Percentiles rank a stretch among this genome's conserved stretches.
Conservation (phyloP, 2,329 filamentous ascomycete genomes). For the Monilinia laxa region DNA sequence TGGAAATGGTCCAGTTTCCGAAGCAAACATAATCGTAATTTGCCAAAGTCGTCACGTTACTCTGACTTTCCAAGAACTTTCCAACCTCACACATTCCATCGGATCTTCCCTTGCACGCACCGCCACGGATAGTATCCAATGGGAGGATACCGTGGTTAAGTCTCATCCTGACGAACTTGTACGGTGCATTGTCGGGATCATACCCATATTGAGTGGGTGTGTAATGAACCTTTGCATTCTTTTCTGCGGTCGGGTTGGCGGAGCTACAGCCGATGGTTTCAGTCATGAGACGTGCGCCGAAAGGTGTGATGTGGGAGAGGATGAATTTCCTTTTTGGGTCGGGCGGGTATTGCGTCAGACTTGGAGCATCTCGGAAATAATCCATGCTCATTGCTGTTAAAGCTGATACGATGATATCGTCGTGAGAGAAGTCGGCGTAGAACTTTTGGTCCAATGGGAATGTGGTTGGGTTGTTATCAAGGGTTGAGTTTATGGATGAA, state of each 20-base stretch:
- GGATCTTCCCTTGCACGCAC: slow-evolving; percentile 44
- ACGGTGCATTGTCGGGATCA: slow-evolving; percentile 42
- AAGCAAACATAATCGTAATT: slow-evolving; percentile 25
- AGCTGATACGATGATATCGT: slow-evolving; percentile 77
- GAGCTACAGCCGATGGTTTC: slow-evolving; percentile 54
- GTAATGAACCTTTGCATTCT: slow-evolving; percentile 45
- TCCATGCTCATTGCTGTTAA: slow-evolving; percentile 54
- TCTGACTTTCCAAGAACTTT: slow-evolving; percentile 41
- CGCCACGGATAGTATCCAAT: slow-evolving; percentile 49
- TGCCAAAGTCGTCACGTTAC: slow-evolving; percentile 21
- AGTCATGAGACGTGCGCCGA: slow-evolving; percentile 54
- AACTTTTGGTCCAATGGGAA: slow-evolving; percentile 68
- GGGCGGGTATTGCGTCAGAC: slow-evolving; percentile 45
- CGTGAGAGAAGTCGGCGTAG: slow-evolving; percentile 88
- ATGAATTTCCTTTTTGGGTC: slow-evolving; percentile 49
- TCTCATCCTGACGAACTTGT: slow-evolving; percentile 52
- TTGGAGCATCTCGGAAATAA: slow-evolving; percentile 52
- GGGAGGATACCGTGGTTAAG: slow-evolving; percentile 52
- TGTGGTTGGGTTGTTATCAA: slow-evolving; percentile 63
- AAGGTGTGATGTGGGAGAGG: slow-evolving; percentile 53
- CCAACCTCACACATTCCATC: slow-evolving; percentile 49
- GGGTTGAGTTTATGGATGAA: slow-evolving; percentile 69
- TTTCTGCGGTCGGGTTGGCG: slow-evolving; percentile 44
- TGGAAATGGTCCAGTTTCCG: slow-evolving; percentile 14
- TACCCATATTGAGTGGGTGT: slow-evolving; percentile 49